phyloP scores from a whole-genome alignment of 2,329 filamentous ascomycete genomes.

The Fusarium luffae region DNA sequence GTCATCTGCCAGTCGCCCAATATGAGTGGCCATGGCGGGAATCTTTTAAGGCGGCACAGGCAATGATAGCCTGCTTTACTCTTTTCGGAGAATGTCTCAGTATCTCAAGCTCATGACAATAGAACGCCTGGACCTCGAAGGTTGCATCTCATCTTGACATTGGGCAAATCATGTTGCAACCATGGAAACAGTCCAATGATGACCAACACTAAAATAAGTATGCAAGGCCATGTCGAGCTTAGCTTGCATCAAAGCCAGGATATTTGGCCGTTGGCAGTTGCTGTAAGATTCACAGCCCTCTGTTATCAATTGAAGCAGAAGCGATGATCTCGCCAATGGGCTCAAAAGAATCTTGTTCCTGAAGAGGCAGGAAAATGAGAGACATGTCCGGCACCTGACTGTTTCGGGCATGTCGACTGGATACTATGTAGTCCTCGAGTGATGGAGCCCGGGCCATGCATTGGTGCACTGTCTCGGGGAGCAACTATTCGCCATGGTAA shows the following conservation, averaged over 20 bases:
- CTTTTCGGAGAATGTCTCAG: background rate
- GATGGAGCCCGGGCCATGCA: background rate
- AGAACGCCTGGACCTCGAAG: conserved; percentile 15
- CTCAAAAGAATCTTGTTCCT: background rate
- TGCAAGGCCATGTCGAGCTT: conserved; percentile 32
- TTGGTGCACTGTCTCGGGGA: conserved; percentile 12
- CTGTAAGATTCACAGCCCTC: background rate
- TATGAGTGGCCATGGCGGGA: background rate
- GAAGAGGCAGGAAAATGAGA: background rate
- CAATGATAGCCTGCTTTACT: conserved; percentile 14
- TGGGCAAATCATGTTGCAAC: conserved; percentile 26
- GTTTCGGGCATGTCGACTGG: background rate
- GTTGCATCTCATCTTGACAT: conserved; percentile 17
- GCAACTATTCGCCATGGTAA: background rate
- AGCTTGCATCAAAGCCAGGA: conserved; percentile 23
- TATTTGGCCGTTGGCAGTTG: conserved; percentile 12
- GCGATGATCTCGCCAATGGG: background rate
- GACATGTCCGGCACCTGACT: conserved; percentile 6
- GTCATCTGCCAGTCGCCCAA: background rate
- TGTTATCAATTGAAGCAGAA: background rate
- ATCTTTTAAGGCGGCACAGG: background rate
- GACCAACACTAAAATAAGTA: conserved; percentile 38
- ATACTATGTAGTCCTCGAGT: background rate
- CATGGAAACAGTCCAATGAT: conserved; percentile 14
- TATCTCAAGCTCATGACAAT: conserved; percentile 5